Conservation (phyloP, 2,329 filamentous ascomycete species). For the Aspergillus arachidicola region DNA sequence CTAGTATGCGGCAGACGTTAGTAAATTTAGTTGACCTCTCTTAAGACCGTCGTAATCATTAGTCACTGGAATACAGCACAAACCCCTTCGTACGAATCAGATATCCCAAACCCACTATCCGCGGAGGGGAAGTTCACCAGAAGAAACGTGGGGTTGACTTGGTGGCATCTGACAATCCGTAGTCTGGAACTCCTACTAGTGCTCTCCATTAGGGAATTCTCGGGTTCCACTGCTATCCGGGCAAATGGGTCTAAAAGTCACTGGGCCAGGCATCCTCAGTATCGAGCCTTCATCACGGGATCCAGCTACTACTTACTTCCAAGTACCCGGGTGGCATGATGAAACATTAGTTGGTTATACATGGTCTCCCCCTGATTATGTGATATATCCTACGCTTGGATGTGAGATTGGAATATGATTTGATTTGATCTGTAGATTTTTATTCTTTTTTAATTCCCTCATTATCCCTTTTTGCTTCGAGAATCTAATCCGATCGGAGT, state of each 20-base stretch:
- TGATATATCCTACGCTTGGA: too few relatives aligned
- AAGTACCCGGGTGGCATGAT: neutral
- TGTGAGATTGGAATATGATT: neutral
- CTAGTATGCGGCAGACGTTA: neutral
- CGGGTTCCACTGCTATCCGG: slow-evolving; percentile 3
- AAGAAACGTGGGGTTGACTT: neutral
- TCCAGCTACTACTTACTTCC: neutral
- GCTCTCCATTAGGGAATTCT: slow-evolving; percentile 4
- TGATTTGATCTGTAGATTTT: neutral
- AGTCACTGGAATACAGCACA: neutral
- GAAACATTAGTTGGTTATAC: neutral
- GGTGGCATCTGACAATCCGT: neutral
- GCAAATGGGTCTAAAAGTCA: slow-evolving; percentile 1
- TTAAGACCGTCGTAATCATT: neutral
- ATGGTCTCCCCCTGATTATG: too few relatives aligned
- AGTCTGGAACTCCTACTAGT: neutral
- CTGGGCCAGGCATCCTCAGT: neutral
- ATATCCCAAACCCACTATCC: neutral
- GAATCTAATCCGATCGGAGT: slow-evolving; percentile 16
- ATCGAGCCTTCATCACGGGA: neutral
- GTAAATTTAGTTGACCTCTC: neutral
- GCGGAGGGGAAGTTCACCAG: neutral
- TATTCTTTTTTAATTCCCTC: slow-evolving; percentile 6
- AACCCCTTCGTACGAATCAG: neutral
- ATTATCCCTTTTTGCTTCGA: slow-evolving; percentile 12